Percentiles rank a stretch among this genome's conserved stretches.
Evolutionary conservation across 2,329 filamentous ascomycete species (phyloP).

Genomic region (Colletotrichum abscissum): DNA sequence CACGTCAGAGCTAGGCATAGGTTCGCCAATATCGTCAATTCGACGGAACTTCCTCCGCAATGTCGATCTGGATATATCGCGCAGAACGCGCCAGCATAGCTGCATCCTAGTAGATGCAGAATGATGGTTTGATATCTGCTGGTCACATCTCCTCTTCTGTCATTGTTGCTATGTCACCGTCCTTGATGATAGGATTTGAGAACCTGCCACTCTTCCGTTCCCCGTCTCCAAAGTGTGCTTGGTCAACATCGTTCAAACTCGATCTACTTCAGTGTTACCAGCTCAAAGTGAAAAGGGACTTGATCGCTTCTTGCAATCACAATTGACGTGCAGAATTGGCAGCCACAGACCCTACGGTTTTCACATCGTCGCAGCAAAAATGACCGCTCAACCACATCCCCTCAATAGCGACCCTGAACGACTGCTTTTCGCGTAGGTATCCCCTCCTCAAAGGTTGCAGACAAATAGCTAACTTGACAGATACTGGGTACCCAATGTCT

Average conservation of each 20-base stretch:
- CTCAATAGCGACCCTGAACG: constrained; percentile 31
- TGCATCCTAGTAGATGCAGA: background rate
- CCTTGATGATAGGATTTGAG: background rate
- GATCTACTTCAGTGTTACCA: background rate
- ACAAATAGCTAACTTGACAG: constrained; percentile 39
- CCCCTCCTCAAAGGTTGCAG: background rate
- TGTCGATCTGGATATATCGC: background rate
- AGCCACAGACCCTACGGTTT: background rate
- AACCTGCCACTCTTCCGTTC: background rate
- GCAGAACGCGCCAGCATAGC: background rate
- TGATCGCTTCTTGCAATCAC: background rate
- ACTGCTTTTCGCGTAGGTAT: constrained; percentile 39
- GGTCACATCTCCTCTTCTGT: background rate
- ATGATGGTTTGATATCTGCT: background rate
- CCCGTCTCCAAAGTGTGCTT: background rate
- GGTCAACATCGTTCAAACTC: background rate
- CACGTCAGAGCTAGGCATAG: background rate
- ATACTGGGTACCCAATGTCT: constrained; percentile 66
- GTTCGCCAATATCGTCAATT: background rate
- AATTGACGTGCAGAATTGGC: background rate
- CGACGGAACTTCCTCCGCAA: background rate
- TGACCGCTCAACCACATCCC: constrained; percentile 19
- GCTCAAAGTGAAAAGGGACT: background rate
- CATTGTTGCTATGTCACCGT: background rate
- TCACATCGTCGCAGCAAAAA: background rate